A percentile compares a stretch with the other conserved stretches of the same genome.
These are phyloP conservation scores for Rhizophagus sp. DNA, from an alignment of 192 early-diverging fungal species.

Conservation along the genomic window DNA sequence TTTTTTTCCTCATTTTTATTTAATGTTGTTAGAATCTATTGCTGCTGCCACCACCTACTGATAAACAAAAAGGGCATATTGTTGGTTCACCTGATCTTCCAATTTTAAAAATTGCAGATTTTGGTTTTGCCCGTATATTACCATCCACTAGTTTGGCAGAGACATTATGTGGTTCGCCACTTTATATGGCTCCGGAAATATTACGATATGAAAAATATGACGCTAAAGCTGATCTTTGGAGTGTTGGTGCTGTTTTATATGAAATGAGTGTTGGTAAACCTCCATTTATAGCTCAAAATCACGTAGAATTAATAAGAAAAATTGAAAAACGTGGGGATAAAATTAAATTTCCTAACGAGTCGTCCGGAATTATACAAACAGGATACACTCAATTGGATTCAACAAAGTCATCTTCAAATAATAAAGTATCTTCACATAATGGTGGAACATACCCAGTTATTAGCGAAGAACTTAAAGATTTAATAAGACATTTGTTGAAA, in stretches of 20 bases:
- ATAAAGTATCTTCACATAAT: background rate
- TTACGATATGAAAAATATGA: conserved; percentile 90
- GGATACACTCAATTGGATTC: conserved; percentile 32
- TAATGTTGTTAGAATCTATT: conserved; percentile 67
- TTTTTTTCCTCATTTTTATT: conserved; percentile 1
- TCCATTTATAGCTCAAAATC: conserved; percentile 91
- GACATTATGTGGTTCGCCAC: conserved; percentile 94
- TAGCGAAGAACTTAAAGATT: conserved; percentile 74
- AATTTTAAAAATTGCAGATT: conserved; percentile 91
- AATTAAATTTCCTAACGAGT: conserved; percentile 87
- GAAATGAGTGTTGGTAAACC: conserved; percentile 91
- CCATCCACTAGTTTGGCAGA: conserved; percentile 84
- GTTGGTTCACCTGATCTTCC: conserved; percentile 64
- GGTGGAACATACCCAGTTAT: conserved; percentile 39
- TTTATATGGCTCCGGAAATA: conserved; percentile 94
- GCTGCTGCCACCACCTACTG: conserved; percentile 60
- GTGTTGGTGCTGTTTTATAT: conserved; percentile 91
- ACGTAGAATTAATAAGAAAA: conserved; percentile 87
- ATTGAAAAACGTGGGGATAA: conserved; percentile 85
- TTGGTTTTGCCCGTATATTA: conserved; percentile 94
- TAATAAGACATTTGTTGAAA: conserved; percentile 83
- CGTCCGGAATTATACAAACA: background rate
- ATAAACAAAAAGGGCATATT: conserved; percentile 40
- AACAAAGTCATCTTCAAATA: conserved; percentile 10
- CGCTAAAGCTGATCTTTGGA: conserved; percentile 96